Conservation (phyloP, 257 asterid genomes). For the Solanum chilense region DNA sequence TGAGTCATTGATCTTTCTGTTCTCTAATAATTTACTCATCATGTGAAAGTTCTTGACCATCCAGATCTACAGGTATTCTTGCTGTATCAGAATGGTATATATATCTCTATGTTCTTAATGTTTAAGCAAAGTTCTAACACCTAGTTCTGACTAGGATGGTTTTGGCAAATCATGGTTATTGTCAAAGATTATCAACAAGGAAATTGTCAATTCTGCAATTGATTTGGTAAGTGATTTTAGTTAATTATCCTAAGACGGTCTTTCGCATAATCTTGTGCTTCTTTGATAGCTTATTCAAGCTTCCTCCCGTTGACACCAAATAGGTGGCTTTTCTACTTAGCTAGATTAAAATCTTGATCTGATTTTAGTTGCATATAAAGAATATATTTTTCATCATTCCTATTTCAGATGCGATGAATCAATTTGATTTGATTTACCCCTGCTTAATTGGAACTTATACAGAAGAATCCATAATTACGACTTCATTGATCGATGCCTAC, state of each 20-base stretch:
- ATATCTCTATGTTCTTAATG: background rate
- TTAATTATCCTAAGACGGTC: background rate
- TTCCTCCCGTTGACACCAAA: background rate
- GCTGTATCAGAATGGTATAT: background rate
- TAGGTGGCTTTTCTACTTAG: background rate
- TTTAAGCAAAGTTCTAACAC: background rate
- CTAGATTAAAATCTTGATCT: background rate
- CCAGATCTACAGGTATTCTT: conserved; percentile 71
- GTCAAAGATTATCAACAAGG: conserved; percentile 47
- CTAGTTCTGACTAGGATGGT: conserved; percentile 57
- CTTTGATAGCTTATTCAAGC: background rate
- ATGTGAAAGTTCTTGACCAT: conserved; percentile 72
- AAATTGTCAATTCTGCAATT: conserved; percentile 30
- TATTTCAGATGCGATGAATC: background rate
- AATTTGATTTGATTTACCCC: background rate
- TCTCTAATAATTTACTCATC: background rate
- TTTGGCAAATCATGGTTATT: conserved; percentile 64
- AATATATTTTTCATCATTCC: background rate
- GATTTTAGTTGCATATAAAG: background rate
- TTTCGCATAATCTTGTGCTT: background rate
- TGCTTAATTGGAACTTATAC: background rate
- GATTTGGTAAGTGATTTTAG: conserved; percentile 41
- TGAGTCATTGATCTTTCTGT: background rate
- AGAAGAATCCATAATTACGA: background rate
- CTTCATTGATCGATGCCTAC: background rate